phyloP scores from a whole-genome alignment of 345 rosid genomes.

The Eucalyptus melliodora region DNA sequence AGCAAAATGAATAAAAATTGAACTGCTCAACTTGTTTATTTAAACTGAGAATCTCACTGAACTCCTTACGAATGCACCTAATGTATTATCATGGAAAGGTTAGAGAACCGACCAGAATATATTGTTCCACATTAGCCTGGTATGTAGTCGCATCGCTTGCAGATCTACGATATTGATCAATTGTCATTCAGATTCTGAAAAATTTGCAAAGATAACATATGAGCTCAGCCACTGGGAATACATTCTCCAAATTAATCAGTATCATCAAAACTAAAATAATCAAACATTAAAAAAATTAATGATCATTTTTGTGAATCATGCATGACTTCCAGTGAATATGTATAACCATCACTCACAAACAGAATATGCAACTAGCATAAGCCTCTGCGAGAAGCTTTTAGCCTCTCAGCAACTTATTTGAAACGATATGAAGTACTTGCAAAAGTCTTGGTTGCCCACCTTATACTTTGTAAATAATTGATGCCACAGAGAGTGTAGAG shows the following conservation, averaged over 20 bases:
- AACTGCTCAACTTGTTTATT: background rate
- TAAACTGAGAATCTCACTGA: background rate
- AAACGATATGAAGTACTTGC: background rate
- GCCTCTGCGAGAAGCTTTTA: background rate
- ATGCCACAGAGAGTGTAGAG: too few relatives aligned
- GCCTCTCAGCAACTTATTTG: background rate
- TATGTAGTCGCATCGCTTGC: constrained; percentile 1
- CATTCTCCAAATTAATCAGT: background rate
- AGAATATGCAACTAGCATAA: background rate
- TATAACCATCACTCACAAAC: background rate
- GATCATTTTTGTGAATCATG: background rate
- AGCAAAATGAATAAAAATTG: too few relatives aligned
- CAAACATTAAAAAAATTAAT: too few relatives aligned
- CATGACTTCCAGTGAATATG: background rate
- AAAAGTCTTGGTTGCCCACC: background rate
- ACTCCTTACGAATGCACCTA: too few relatives aligned
- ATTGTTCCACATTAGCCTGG: constrained; percentile 2
- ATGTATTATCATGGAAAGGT: background rate
- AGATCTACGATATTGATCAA: constrained; percentile 26
- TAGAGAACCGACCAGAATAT: background rate
- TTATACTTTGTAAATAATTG: too few relatives aligned
- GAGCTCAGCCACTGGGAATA: background rate
- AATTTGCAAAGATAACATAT: background rate
- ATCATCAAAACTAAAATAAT: too few relatives aligned
- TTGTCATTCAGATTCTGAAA: constrained; percentile 21